Base-by-base conservation (phyloP, 73 alveolate species). In the Tetrahymena borealis region DNA sequence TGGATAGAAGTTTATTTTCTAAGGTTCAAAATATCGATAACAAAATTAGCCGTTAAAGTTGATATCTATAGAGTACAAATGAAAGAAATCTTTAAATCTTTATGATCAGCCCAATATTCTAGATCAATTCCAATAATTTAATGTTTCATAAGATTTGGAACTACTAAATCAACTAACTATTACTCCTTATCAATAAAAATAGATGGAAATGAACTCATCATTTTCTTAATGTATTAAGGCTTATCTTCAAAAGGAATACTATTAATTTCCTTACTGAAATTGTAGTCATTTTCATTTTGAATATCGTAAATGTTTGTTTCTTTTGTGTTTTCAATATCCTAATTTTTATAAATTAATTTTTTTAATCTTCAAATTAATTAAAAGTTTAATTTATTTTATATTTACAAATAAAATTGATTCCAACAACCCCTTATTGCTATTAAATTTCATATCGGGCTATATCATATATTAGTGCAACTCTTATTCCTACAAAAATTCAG, bases 61-160 rank as follows among this genome's bases (percentile, higher is more conserved):
- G 95, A 92, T 79, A 92, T 28, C 39, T 92, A 85, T 15, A 92
- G 33, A 12, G 95, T 92, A 33, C 95, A 92, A 18, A 41, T 41
- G 77, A 36, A 92, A 33, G 90, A 28, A 15, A 79, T n/a, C 39
- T 92, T 92, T 28, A 24, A 60, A 39, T 92, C 93, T 13, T 77
- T 37, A 33, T 79, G 78, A 79, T 92, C 95, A 11, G 93, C n/a
- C 60, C 78, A 79, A 39, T 79, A 90, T 40, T 92, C 95, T 32
- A 39, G 35, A 79, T 92, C 95, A 7, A 92, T 42, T 38, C 95
- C 95, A 13, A 92, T 20, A 85, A 92, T 32, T 24, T 38, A 77
- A 92, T 92, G 60, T 39, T 92, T 6, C 28, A 60, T 24, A 60
- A 60, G 85, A 60, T 60, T 35, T 60, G 85, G 85, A 15, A 60